A percentile compares a stretch with the other conserved stretches of the same genome.
Evolutionary conservation across 2,329 filamentous ascomycete species (phyloP).

Genomic region (Ophiosphaerella korrae): DNA sequence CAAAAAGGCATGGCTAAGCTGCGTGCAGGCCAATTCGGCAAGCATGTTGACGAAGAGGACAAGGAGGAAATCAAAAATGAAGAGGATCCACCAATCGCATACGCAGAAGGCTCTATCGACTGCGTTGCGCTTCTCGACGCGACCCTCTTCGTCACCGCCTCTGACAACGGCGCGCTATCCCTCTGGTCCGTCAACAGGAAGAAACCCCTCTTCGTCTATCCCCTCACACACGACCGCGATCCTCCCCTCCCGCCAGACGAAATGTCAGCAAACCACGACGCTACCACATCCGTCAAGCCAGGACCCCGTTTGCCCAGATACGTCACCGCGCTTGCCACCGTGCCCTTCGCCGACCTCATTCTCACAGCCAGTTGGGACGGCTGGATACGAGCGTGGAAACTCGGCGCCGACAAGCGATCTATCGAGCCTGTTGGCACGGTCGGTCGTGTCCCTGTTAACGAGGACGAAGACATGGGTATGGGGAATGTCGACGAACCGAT

Average conservation of each 20-base stretch:
- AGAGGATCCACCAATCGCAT: conserved; percentile 47
- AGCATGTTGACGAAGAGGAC: conserved; percentile 42
- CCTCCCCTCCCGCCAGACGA: conserved; percentile 69
- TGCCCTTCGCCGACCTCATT: conserved; percentile 90
- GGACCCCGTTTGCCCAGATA: conserved; percentile 72
- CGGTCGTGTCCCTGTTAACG: conserved; percentile 48
- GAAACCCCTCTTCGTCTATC: conserved; percentile 82
- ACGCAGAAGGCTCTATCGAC: conserved; percentile 84
- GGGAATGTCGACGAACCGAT: conserved; percentile 23
- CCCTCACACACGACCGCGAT: conserved; percentile 84
- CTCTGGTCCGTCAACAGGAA: conserved; percentile 94
- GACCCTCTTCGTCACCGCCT: conserved; percentile 88
- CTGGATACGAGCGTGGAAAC: conserved; percentile 79
- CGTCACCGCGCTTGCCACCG: conserved; percentile 84
- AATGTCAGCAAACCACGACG: conserved; percentile 68
- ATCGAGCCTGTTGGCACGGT: conserved; percentile 74
- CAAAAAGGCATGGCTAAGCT: conserved; percentile 48
- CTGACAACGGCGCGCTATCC: conserved; percentile 84
- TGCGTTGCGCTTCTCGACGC: conserved; percentile 88
- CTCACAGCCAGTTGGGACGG: conserved; percentile 96
- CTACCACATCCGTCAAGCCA: conserved; percentile 56
- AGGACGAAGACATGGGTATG: conserved; percentile 14
- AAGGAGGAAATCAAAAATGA: conserved; percentile 51
- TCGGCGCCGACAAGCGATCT: conserved; percentile 74
- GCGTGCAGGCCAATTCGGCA: conserved; percentile 42